Conservation (phyloP, 2,329 filamentous ascomycete genomes). For the Helminthosporium solani region DNA sequence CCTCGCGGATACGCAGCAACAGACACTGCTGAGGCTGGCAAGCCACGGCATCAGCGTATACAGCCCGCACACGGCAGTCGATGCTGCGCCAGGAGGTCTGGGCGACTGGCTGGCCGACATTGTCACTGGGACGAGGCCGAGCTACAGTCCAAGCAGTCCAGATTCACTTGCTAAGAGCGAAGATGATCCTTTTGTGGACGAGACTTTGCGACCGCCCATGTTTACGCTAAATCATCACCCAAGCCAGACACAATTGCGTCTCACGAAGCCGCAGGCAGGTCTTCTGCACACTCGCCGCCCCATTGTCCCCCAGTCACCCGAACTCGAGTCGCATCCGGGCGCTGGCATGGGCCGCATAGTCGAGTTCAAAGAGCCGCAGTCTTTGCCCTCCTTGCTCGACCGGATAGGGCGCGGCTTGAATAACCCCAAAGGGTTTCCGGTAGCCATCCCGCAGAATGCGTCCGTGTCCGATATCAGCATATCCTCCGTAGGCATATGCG, state of each 20-base stretch:
- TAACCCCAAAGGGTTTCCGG: constrained; percentile 63
- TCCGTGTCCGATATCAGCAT: constrained; percentile 59
- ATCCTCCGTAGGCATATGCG: constrained; percentile 77
- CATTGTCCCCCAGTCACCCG: constrained; percentile 51
- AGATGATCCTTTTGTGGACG: constrained; percentile 41
- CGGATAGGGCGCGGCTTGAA: constrained; percentile 64
- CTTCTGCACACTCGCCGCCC: constrained; percentile 53
- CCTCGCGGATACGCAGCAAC: constrained; percentile 80
- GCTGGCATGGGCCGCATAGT: constrained; percentile 65
- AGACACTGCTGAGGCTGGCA: constrained; percentile 76
- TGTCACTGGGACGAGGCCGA: constrained; percentile 60
- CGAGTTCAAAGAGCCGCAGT: constrained; percentile 54
- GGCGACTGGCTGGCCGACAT: constrained; percentile 94
- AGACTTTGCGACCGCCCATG: constrained; percentile 41
- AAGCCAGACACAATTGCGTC: constrained; percentile 44
- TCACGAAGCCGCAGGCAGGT: constrained; percentile 27
- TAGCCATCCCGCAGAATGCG: constrained; percentile 63
- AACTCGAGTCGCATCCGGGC: constrained; percentile 44
- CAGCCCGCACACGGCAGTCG: constrained; percentile 91
- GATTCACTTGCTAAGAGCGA: constrained; percentile 15
- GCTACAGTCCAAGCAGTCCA: constrained; percentile 3
- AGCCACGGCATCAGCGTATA: constrained; percentile 92
- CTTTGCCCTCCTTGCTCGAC: constrained; percentile 60
- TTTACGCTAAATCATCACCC: constrained; percentile 52
- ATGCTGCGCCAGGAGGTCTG: constrained; percentile 79